Evolutionary conservation across 1,284 basidiomycete species (phyloP), one percentile per base, ranked within the genome.

Genomic region (Leccinum huronense): DNA sequence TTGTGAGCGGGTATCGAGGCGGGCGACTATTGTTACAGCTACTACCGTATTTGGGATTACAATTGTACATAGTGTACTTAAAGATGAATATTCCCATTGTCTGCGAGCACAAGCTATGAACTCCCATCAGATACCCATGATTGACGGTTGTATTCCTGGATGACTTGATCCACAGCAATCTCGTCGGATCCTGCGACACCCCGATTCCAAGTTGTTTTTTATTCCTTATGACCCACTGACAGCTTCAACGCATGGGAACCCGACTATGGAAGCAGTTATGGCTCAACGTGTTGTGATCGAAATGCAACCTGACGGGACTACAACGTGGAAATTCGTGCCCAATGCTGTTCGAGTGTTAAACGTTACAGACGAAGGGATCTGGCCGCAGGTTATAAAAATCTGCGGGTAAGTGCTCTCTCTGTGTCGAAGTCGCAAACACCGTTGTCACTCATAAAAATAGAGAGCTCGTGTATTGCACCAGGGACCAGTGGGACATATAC

Each of bases 401-500:
- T 60, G 48, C 16, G 9, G 59, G 14, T 38, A 36, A 23, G 59
- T 53, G 9, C 42, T 36, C 31, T 10, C 23, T 7, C n/a, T n/a
- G 13, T 54, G 27, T 40, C 13, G 13, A 30, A 53, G 51, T 53
- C 51, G 13, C 7, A 23, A 53, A 23, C 3, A 5, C 45, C 8
- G 5, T 31, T 27, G 38, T 11, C 27, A 31, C 9, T 42, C 14
- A 42, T 58, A 4, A 27, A 40, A 16, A n/a, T 14, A 58, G 57
- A 5, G 27, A 53, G 7, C 48, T 62, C 10, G 14, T 63, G 2
- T 19, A 55, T 63, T 63, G 57, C 34, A 59, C n/a, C 14, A 59
- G 61, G 19, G 57, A 63, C 19, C 48, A 63, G 42, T 63, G 53
- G 62, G n/a, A 63, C 27, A 63, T 63, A n/a, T 63, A 61, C 40